Conservation (phyloP, 2,329 filamentous ascomycete genomes). For the Pseudocercospora cruenta region DNA sequence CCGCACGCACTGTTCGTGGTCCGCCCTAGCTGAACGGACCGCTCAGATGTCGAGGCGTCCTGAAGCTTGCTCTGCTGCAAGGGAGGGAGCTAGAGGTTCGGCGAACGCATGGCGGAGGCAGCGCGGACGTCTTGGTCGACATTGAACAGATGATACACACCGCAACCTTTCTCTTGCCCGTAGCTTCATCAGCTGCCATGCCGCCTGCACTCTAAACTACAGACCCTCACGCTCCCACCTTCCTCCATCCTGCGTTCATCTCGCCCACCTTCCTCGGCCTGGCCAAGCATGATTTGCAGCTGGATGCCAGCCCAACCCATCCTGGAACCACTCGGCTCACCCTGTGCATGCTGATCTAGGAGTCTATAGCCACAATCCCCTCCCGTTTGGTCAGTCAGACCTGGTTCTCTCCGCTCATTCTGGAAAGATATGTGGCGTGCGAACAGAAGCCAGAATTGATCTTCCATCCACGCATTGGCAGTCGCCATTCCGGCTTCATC, state of each 20-base stretch:
- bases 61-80: neutral
- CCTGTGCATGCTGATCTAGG: conserved; percentile 10
- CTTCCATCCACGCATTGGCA: conserved; percentile 1
- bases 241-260: neutral
- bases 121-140: neutral
- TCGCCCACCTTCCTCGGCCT: neutral
- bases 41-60: neutral
- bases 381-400: conserved; percentile 3
- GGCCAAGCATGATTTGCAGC: conserved; percentile 7
- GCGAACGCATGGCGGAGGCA: neutral
- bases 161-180: neutral
- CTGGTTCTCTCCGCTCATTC: neutral
- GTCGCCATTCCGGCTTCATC: conserved; percentile 4
- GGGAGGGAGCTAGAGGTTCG: neutral
- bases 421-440: conserved; percentile 17
- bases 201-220: neutral
- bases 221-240: neutral
- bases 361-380: conserved; percentile 6
- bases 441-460: conserved; percentile 10
- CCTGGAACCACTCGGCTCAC: conserved; percentile 6
- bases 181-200: neutral
- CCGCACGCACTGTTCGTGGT: neutral
- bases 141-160: neutral
- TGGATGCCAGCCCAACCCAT: conserved; percentile 3
- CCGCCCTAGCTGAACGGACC: neutral